phyloP scores from a whole-genome alignment of 2,329 filamentous ascomycete species.

The Nemania serpens region DNA sequence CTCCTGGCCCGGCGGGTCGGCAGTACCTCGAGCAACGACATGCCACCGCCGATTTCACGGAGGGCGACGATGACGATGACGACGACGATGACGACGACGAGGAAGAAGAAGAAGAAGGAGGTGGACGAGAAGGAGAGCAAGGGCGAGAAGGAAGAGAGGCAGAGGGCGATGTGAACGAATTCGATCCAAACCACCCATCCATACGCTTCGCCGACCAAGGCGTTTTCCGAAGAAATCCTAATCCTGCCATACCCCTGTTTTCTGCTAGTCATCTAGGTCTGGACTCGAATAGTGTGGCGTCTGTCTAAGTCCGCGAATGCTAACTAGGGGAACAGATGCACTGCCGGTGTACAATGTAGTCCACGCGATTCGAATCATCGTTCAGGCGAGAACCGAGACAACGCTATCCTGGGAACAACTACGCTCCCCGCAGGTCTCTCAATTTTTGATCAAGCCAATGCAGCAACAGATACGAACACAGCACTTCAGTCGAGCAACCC shows the following conservation, averaged over 20 bases:
- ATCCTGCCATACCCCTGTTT: constrained; percentile 71
- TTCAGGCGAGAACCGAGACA: constrained; percentile 86
- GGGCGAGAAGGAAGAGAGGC: constrained; percentile 56
- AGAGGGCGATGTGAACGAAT: constrained; percentile 39
- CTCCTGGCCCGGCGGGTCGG: constrained; percentile 38
- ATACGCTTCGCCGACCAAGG: constrained; percentile 46
- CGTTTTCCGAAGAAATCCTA: constrained; percentile 40
- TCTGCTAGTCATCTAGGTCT: constrained; percentile 77
- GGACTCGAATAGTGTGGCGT: constrained; percentile 16
- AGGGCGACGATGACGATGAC: constrained; percentile 67
- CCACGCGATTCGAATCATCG: constrained; percentile 83
- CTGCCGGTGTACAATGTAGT: constrained; percentile 90
- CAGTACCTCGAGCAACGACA: constrained; percentile 51
- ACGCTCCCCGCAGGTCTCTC: constrained; percentile 91
- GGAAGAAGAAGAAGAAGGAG: constrained; percentile 68
- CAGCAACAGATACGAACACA: constrained; percentile 83
- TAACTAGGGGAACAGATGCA: constrained; percentile 61
- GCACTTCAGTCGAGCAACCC: constrained; percentile 82
- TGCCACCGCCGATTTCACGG: constrained; percentile 68
- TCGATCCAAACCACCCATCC: constrained; percentile 37
- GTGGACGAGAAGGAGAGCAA: constrained; percentile 68
- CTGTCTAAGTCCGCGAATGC: background rate
- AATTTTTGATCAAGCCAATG: constrained; percentile 94
- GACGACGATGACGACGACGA: constrained; percentile 67
- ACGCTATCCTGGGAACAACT: constrained; percentile 94